A percentile compares a stretch with the other conserved stretches of the same genome.
Evolutionary conservation across 305 asterid species (phyloP).

Genomic region (Ajuga reptans): DNA sequence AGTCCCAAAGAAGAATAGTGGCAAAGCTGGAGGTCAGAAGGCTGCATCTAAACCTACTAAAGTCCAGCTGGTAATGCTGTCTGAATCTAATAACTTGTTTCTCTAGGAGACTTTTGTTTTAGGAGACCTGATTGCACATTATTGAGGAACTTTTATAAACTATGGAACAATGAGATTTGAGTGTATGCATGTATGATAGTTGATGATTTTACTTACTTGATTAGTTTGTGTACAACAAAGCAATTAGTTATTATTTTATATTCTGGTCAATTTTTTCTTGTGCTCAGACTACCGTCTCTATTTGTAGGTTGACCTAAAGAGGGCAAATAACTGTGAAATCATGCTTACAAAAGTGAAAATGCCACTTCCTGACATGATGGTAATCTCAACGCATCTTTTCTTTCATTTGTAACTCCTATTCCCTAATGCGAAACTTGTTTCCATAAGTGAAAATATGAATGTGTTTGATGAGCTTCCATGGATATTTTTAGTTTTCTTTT

Average conservation of each 20-base stretch:
- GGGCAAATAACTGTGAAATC: constrained; percentile 93
- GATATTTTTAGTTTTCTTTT: neutral
- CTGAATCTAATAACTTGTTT: constrained; percentile 14
- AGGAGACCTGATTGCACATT: neutral
- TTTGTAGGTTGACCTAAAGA: constrained; percentile 78
- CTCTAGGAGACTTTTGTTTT: neutral
- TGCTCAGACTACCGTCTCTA: constrained; percentile 5
- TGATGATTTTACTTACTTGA: neutral
- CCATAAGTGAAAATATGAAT: constrained; percentile 1
- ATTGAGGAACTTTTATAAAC: neutral
- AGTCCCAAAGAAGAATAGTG: constrained; percentile 53
- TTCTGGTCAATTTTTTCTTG: neutral
- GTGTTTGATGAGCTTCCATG: neutral
- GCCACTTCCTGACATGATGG: constrained; percentile 99
- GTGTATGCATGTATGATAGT: neutral
- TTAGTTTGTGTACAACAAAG: neutral
- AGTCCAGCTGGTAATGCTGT: constrained; percentile 70
- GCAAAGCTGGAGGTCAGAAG: constrained; percentile 72
- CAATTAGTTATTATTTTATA: neutral
- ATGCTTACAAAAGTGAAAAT: constrained; percentile 97
- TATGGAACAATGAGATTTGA: neutral
- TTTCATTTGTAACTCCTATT: neutral
- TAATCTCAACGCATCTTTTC: constrained; percentile 33
- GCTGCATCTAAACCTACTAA: constrained; percentile 67
- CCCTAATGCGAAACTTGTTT: neutral